Conservation (phyloP, 2,329 filamentous ascomycete species). For the Colletotrichum tofieldiae region DNA sequence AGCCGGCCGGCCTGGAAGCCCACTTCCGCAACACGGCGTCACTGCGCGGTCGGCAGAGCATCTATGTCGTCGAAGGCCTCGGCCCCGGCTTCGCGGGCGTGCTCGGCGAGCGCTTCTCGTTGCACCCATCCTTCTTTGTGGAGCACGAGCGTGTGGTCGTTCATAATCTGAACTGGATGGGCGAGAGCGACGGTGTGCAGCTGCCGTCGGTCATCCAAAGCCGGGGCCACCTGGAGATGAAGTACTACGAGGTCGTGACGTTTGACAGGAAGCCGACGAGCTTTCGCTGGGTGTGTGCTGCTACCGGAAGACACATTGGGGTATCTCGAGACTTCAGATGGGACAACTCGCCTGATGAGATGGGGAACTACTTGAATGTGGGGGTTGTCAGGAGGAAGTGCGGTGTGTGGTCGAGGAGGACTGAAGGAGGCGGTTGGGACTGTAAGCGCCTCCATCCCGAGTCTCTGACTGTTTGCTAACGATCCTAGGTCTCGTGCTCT, state of each 20-base stretch:
- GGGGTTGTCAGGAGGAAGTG: constrained; percentile 46
- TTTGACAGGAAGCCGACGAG: constrained; percentile 44
- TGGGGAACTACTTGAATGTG: constrained; percentile 44
- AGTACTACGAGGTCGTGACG: constrained; percentile 46
- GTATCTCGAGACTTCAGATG: constrained; percentile 42
- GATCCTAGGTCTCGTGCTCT: constrained; percentile 44
- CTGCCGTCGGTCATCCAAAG: constrained; percentile 44
- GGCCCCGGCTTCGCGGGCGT: constrained; percentile 44
- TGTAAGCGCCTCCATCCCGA: constrained; percentile 32
- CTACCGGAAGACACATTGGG: constrained; percentile 47
- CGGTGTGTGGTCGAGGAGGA: constrained; percentile 44
- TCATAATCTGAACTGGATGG: constrained; percentile 43
- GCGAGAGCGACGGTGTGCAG: constrained; percentile 46
- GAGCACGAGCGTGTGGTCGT: constrained; percentile 49
- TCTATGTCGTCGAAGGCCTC: constrained; percentile 47
- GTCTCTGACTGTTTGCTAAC: background rate
- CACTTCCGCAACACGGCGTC: constrained; percentile 20
- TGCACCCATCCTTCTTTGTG: constrained; percentile 47
- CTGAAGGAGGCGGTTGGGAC: constrained; percentile 44
- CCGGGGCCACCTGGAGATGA: constrained; percentile 43
- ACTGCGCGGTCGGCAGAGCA: constrained; percentile 23
- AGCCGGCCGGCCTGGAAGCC: constrained; percentile 16
- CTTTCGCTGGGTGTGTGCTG: constrained; percentile 46
- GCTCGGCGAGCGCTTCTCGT: constrained; percentile 44
- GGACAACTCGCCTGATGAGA: constrained; percentile 30